Evolutionary conservation across 1,284 basidiomycete species (phyloP), one percentile per base, ranked within the genome.

Genomic region (Marasmius tenuissimus): DNA sequence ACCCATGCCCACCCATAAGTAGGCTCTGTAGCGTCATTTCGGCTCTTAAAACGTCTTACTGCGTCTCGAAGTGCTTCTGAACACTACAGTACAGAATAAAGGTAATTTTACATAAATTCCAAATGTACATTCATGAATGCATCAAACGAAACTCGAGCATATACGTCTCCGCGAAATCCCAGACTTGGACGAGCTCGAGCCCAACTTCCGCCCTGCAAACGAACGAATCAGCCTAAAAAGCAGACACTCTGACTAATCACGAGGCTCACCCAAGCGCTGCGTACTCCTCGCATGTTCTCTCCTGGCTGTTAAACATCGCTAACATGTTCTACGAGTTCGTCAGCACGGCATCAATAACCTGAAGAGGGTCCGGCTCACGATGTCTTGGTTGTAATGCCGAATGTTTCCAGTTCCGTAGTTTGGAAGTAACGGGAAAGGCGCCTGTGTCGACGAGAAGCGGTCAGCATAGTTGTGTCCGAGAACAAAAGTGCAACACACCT

Each of bases 61-160:
- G 27, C 4, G 27, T 27, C 27, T 27, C 27, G 27, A 27, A 27
- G 27, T 27, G 4, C 27, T 27, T 27, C 2, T 2, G 27, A 27
- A 27, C 27, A 27, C 4, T 27, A 27, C 27, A 27, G 27, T 27
- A 27, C 27, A 27, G 27, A 27, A 27, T 2, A 4, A 27, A 27
- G 4, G 4, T 2, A 27, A 27, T 27, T 27, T 4, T 27, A 27
- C 27, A 27, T 27, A 27, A 27, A 27, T 27, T 27, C 27, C 2
- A 27, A 2, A 27, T 27, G 27, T 27, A 27, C 27, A 2, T 27
- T 27, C 27, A 27, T 27, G 75, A 76, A 49, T 27, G 11, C 27
- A 49, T 38, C 38, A 54, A n/a, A 8, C 37, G 35, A n/a, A 38
- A 54, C 52, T 54, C 52, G 9, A 54, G 27, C 52, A 54, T 5